Evolutionary conservation across 306 rosid genomes (phyloP), one percentile per base, ranked within the genome.

Genomic region (Dalbergia oliveri): DNA sequence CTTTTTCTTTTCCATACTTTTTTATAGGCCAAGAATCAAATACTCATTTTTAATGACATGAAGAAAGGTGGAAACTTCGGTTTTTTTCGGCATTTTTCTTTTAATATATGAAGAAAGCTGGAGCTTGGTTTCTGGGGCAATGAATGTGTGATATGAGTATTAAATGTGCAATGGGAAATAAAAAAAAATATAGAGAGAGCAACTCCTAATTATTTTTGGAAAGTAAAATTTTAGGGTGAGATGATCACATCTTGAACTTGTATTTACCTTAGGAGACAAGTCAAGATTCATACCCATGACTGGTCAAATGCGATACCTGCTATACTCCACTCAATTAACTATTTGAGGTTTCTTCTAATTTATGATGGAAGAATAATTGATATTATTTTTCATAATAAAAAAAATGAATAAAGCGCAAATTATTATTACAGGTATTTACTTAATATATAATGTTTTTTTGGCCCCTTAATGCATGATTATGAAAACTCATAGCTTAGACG

Each of bases 11-110:
- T 62, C n/a, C 18, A 73, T 50, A 81, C 18, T 72, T 76, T 72
- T 79, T 75, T 47, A 60, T 64, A 64, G 76, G 80, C 75, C 82
- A 80, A 87, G 86, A 85, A 85, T 86, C 86, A 83, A 81, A 77
- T 73, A 80, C 69, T 61, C 69, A 67, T 80, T 66, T 47, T 77
- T 62, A 83, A 67, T 58, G 43, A 69, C 64, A 43, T 59, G 67
- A 75, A 84, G 56, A 75, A 67, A 82, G 73, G 69, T 84, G 45
- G 68, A 80, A 69, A 66, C 53, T 82, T 37, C 57, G 61, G 66
- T 80, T 41, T 18, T 66, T 83, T 78, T 66, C 16, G 45, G 57
- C 61, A 45, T 35, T 45, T 72, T 37, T 35, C 58, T 41, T 69
- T 73, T 66, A 66, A 71, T 49, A 35, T 37, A 35, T 65, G 18